Evolutionary conservation across 345 rosid genomes (phyloP).

Genomic region (Syzygium grande): DNA sequence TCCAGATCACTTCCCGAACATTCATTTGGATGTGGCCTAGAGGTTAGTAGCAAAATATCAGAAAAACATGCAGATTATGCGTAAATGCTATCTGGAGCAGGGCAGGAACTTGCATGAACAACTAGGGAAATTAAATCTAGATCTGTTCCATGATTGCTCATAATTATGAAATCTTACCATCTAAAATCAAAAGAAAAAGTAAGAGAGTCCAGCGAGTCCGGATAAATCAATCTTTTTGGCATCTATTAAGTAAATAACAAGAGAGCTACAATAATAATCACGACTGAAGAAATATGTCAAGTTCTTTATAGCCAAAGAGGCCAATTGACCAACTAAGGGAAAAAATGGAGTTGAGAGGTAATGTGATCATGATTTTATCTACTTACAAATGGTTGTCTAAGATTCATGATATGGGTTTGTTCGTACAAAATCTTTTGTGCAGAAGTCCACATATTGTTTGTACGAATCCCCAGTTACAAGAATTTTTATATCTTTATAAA

Average conservation of each 20-base stretch:
- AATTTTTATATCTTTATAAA: background rate
- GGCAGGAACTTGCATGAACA: background rate
- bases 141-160: background rate
- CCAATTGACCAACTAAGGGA: background rate
- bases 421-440: background rate
- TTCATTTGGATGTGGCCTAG: constrained; percentile 77
- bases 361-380: background rate
- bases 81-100: background rate
- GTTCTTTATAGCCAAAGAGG: background rate
- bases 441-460: background rate
- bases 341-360: background rate
- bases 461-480: background rate
- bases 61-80: background rate
- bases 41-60: background rate
- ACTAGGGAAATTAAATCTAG: background rate
- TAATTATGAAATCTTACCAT: background rate
- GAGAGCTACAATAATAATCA: background rate
- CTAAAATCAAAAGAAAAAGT: too few species aligned
- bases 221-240: background rate
- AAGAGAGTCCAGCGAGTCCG: background rate
- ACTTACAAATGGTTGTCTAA: background rate
- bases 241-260: background rate
- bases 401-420: background rate
- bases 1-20: constrained; percentile 85
- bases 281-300: background rate